Base-by-base conservation (phyloP, 768 basidiomycete species). In the Amanita phalloides region DNA sequence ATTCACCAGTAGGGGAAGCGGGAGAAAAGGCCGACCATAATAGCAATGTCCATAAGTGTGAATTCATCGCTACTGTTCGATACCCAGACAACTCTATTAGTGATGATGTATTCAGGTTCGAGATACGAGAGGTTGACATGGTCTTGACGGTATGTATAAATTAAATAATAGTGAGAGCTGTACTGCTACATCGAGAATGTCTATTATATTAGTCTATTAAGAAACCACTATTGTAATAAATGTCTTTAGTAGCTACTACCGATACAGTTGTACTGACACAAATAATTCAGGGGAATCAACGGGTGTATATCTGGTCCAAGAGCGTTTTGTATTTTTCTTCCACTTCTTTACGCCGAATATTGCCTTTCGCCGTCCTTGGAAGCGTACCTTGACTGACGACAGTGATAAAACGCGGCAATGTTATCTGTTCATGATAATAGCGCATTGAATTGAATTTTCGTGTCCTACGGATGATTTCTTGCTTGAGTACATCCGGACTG, bases 341-440 rank as follows among this genome's bases (percentile, higher is more conserved):
- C 17, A 88, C 84, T 9, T 84, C 86, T 56, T 73, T 77, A 39
- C 87, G 77, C 43, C 87, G 80, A 57, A 90, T 84, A 60, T 89
- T 90, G 23, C 87, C 86, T 67, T 90, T 90, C n/a, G 78, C 80
- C 0, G 87, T 90, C 55, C 87, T 72, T 33, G 87, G 87, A 42
- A 90, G 75, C 1, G 83, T 77, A 11, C 75, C 73, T 43, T 70
- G 68, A 23, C 77, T 71, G 17, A 87, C 86, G 37, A 89, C 67
- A 53, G 88, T 65, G 53, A 90, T 75, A 73, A 86, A 76, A 43
- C 81, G 73, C 2, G 77, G 57, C 3, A 72, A 77, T 3, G 74
- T 74, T 67, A 90, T 82, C 32, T 85, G 84, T 63, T 90, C 87
- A 65, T 90, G 87, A 48, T 85, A 67, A 64, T 90, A 90, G 49